Conservation (phyloP, 768 basidiomycete species). For the Termitomyces sp. region DNA sequence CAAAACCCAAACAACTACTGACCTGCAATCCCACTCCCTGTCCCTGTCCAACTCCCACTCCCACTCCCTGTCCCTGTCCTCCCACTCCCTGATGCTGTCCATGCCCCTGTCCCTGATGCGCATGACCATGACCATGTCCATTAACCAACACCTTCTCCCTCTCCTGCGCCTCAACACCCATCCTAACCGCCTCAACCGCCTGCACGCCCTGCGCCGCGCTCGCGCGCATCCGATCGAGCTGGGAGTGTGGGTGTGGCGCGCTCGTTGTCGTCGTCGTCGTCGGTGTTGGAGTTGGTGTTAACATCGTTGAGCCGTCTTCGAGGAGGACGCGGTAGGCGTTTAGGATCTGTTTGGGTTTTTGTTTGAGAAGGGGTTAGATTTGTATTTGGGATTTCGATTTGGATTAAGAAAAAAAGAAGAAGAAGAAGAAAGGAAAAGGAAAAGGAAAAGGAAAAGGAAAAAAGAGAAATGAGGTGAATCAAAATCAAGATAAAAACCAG, state of each 20-base stretch:
- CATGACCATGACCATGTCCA: background rate
- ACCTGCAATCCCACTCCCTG: conserved; percentile 7
- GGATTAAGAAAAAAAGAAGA: too few relatives aligned
- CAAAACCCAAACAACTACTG: background rate
- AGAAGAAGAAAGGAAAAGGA: too few relatives aligned
- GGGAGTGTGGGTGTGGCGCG: too few relatives aligned
- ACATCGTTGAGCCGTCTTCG: background rate
- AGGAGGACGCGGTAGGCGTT: background rate
- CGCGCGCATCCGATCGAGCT: background rate
- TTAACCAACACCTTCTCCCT: conserved; percentile 1
- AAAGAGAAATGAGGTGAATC: too few relatives aligned
- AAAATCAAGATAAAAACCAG: too few relatives aligned
- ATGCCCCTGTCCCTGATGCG: background rate
- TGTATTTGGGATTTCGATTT: too few relatives aligned
- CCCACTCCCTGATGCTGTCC: background rate
- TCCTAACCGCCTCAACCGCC: background rate
- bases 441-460: too few relatives aligned
- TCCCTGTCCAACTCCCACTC: background rate
- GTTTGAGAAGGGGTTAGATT: too few relatives aligned
- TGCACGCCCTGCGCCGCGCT: background rate
- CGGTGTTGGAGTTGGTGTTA: too few relatives aligned
- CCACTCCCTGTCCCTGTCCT: background rate
- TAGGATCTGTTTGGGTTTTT: background rate
- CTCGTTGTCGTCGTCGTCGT: background rate
- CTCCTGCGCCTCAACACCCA: background rate